phyloP scores from a whole-genome alignment of 768 basidiomycete species.

The Pulveroboletus sp. region DNA sequence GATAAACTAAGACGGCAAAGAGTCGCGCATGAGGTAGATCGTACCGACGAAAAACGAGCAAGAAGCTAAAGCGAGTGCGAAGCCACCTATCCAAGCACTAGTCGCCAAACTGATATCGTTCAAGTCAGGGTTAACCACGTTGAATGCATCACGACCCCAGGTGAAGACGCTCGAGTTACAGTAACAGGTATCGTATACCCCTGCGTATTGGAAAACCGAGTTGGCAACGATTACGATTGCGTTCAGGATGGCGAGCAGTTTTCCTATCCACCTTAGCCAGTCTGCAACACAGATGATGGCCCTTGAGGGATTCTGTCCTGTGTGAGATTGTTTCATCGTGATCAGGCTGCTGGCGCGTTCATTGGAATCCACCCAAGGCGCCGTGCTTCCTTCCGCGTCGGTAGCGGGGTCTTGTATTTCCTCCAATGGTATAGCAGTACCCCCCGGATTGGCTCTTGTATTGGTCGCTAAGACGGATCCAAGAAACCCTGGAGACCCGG shows the following conservation, averaged over 20 bases:
- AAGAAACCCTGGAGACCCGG: too few species aligned
- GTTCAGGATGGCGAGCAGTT: constrained; percentile 28
- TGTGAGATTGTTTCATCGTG: neutral
- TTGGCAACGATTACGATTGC: constrained; percentile 21
- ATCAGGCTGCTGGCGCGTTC: neutral
- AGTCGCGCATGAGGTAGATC: constrained; percentile 28
- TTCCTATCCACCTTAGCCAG: constrained; percentile 24
- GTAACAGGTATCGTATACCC: constrained; percentile 27
- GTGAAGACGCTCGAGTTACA: constrained; percentile 26
- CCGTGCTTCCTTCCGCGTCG: neutral
- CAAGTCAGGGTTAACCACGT: constrained; percentile 18
- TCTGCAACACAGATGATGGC: constrained; percentile 4
- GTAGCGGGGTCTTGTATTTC: neutral
- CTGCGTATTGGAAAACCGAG: constrained; percentile 31
- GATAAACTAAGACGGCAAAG: constrained; percentile 8
- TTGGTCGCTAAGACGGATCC: too few species aligned
- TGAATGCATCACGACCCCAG: constrained; percentile 24
- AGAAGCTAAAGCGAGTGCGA: constrained; percentile 25
- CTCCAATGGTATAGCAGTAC: neutral
- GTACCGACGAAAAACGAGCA: constrained; percentile 25
- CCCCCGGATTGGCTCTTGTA: too few species aligned
- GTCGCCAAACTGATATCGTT: constrained; percentile 27
- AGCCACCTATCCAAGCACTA: constrained; percentile 36
- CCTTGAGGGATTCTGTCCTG: neutral
- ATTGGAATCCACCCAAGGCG: too few species aligned